Evolutionary conservation across 306 rosid species (phyloP).

Genomic region (Casuarina glauca): DNA sequence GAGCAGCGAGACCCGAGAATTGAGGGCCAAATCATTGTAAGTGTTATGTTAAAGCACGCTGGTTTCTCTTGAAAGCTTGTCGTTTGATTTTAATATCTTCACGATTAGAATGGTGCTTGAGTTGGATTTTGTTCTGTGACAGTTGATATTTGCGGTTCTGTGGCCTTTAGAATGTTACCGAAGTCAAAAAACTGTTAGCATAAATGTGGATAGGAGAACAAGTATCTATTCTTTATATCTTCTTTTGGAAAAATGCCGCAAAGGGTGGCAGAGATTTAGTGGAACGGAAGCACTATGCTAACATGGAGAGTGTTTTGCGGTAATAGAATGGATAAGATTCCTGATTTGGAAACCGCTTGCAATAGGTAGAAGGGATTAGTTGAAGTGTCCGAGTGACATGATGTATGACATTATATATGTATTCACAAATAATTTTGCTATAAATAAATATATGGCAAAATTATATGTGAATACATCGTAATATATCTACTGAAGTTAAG

Average conservation of each 20-base stretch:
- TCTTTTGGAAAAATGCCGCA: not conserved
- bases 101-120: not conserved
- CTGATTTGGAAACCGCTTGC: not conserved
- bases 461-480: too few relatives aligned
- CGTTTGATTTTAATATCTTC: not conserved
- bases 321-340: not conserved
- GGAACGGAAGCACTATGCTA: not conserved
- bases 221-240: not conserved
- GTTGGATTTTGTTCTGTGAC: not conserved
- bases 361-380: not conserved
- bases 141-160: not conserved
- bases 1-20: slow-evolving; percentile 82
- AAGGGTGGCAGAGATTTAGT: not conserved
- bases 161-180: not conserved
- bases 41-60: slow-evolving; percentile 15
- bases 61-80: not conserved
- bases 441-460: too few relatives aligned
- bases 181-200: not conserved
- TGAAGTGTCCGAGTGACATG: too few relatives aligned
- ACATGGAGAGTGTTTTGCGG: not conserved
- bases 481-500: too few relatives aligned
- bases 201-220: not conserved
- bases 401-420: too few relatives aligned
- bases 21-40: slow-evolving; percentile 82
- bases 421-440: too few relatives aligned